Conservation (phyloP, 169 alveolate genomes). For the Plasmodium malariae region DNA sequence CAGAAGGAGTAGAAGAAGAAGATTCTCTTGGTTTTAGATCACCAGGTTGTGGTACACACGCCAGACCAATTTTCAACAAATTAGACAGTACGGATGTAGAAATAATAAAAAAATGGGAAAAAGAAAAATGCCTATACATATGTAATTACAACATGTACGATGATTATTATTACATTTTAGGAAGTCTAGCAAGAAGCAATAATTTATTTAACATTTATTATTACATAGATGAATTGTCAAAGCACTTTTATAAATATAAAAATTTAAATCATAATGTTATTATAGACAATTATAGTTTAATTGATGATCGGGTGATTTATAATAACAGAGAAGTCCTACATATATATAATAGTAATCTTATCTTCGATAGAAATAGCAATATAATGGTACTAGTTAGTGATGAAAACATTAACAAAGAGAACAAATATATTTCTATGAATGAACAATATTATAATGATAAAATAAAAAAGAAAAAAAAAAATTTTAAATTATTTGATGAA, state of each 20-base stretch:
- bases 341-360: conserved; percentile 30
- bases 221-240: conserved; percentile 36
- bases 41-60: conserved; percentile 1
- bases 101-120: conserved; percentile 69
- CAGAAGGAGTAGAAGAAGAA: not conserved
- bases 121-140: conserved; percentile 57
- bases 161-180: conserved; percentile 65
- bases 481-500: conserved; percentile 36
- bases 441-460: conserved; percentile 73
- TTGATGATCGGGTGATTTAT: conserved; percentile 6
- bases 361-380: conserved; percentile 29
- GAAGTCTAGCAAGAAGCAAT: conserved; percentile 56
- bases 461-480: conserved; percentile 18
- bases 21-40: too few relatives aligned
- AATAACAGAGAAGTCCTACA: conserved; percentile 32
- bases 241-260: conserved; percentile 39
- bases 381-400: conserved; percentile 48
- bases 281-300: conserved; percentile 21
- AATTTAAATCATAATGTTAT: conserved; percentile 41
- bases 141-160: conserved; percentile 73
- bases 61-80: conserved; percentile 45
- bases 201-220: conserved; percentile 39
- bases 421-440: conserved; percentile 63
- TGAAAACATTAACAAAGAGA: conserved; percentile 18
- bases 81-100: conserved; percentile 56